phyloP scores from a whole-genome alignment of 2,329 filamentous ascomycete genomes.

The Trichoderma endophyticum region DNA sequence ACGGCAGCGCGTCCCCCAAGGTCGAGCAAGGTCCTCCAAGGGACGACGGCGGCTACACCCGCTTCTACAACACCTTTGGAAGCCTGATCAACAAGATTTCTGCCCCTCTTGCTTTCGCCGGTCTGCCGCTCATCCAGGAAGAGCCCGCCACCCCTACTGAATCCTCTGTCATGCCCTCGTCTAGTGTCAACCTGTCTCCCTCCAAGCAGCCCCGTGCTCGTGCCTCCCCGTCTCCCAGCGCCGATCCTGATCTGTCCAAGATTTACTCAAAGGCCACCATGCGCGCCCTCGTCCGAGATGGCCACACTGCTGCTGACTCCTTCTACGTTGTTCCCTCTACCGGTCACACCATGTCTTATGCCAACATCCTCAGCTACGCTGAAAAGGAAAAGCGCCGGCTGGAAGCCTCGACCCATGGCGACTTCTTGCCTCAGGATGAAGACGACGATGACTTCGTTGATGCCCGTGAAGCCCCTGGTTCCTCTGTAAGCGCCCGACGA shows the following conservation, averaged over 20 bases:
- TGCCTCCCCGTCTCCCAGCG: conserved; percentile 23
- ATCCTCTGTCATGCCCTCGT: conserved; percentile 34
- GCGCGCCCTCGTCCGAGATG: conserved; percentile 69
- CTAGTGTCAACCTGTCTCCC: conserved; percentile 31
- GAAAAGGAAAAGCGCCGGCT: conserved; percentile 63
- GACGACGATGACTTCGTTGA: conserved; percentile 88
- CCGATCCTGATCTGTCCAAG: conserved; percentile 73
- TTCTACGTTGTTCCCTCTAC: conserved; percentile 95
- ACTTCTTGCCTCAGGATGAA: conserved; percentile 45
- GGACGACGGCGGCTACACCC: conserved; percentile 76
- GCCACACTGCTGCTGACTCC: conserved; percentile 64
- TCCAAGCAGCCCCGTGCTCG: conserved; percentile 34
- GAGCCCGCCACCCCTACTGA: conserved; percentile 37
- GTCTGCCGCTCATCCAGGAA: conserved; percentile 69
- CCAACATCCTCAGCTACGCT: conserved; percentile 74
- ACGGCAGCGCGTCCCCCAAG: conserved; percentile 26
- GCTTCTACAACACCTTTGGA: conserved; percentile 90
- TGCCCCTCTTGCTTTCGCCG: conserved; percentile 87
- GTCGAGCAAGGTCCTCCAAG: conserved; percentile 26
- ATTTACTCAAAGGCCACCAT: conserved; percentile 85
- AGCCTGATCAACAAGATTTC: conserved; percentile 85
- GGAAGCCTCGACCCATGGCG: conserved; percentile 48
- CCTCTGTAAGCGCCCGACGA: conserved; percentile 42
- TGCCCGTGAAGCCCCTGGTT: conserved; percentile 64
- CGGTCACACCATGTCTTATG: conserved; percentile 89